Percentiles rank a stretch among this genome's conserved stretches.
phyloP scores from a whole-genome alignment of 2,329 filamentous ascomycete genomes.

The Epichloe typhina region DNA sequence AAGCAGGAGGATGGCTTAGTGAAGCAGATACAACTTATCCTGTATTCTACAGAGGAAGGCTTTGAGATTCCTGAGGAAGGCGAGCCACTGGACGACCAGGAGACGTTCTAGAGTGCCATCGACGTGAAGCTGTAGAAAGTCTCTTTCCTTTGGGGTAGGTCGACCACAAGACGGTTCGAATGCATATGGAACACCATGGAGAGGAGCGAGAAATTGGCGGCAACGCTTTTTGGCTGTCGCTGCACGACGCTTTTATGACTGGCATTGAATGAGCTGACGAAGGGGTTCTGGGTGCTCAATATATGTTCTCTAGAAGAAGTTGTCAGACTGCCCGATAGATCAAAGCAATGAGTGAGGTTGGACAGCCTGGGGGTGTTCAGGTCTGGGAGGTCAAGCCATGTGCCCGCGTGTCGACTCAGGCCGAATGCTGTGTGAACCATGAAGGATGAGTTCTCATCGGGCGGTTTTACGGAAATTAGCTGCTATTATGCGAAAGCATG shows the following conservation, averaged over 20 bases:
- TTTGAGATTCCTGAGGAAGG: conserved; percentile 82
- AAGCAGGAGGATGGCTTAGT: conserved; percentile 85
- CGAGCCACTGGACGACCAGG: conserved; percentile 60
- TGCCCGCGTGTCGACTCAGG: too few species aligned
- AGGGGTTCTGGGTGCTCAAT: neutral
- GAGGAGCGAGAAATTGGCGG: neutral
- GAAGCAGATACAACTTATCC: conserved; percentile 90
- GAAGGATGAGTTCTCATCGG: too few species aligned
- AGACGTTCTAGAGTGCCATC: conserved; percentile 49
- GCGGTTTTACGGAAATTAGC: too few species aligned
- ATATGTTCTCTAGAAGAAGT: conserved; percentile 1
- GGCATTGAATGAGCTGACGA: conserved; percentile 2
- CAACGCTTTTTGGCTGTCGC: neutral
- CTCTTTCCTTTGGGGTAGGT: neutral
- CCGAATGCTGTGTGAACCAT: too few species aligned
- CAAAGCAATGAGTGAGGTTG: neutral
- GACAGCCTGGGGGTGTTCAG: too few species aligned
- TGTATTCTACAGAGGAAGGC: conserved; percentile 90
- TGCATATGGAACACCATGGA: neutral
- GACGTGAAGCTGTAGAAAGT: neutral
- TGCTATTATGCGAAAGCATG: too few species aligned
- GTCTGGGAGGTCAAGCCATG: too few species aligned
- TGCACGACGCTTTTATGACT: conserved; percentile 4
- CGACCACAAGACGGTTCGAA: neutral
- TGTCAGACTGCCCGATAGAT: conserved; percentile 1